Conservation (phyloP, 805 yeast genomes). For the Hyphopichia homilentoma region DNA sequence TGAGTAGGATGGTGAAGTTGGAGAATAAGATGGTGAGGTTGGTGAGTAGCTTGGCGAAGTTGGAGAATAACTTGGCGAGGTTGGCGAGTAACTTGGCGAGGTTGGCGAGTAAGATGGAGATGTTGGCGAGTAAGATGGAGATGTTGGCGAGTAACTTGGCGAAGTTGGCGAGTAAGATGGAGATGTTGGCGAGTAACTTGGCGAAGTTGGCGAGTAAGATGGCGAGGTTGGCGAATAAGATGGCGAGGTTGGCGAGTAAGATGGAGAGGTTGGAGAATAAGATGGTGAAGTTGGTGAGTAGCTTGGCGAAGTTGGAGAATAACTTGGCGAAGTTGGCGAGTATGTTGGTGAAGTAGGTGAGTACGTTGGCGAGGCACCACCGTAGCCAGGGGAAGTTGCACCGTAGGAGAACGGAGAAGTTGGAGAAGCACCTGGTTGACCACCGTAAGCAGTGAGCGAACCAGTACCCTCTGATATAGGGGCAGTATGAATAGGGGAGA, state of each 20-base stretch:
- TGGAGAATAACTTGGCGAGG: conserved; percentile 65
- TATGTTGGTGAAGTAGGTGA: conserved; percentile 75
- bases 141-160: conserved; percentile 72
- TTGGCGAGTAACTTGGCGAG: conserved; percentile 77
- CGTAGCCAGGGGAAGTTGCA: conserved; percentile 47
- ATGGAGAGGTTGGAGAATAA: conserved; percentile 48
- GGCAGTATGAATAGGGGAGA: conserved; percentile 93
- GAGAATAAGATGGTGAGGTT: conserved; percentile 68
- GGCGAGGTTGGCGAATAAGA: conserved; percentile 78
- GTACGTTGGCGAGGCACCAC: conserved; percentile 56
- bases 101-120: conserved; percentile 71
- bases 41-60: conserved; percentile 66
- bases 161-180: conserved; percentile 65
- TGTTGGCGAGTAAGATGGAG: conserved; percentile 78
- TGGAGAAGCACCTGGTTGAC: conserved; percentile 50
- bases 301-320: conserved; percentile 72
- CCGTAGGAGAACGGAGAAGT: conserved; percentile 57
- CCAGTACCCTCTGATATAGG: conserved; percentile 71
- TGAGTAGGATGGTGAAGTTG: conserved; percentile 61
- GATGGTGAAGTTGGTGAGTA: conserved; percentile 69
- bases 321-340: conserved; percentile 56
- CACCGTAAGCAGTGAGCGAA: conserved; percentile 87
- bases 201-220: conserved; percentile 70
- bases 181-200: conserved; percentile 56
- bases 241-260: conserved; percentile 69